Base-by-base conservation (phyloP, 345 rosid genomes). In the Microthlaspi erraticum region DNA sequence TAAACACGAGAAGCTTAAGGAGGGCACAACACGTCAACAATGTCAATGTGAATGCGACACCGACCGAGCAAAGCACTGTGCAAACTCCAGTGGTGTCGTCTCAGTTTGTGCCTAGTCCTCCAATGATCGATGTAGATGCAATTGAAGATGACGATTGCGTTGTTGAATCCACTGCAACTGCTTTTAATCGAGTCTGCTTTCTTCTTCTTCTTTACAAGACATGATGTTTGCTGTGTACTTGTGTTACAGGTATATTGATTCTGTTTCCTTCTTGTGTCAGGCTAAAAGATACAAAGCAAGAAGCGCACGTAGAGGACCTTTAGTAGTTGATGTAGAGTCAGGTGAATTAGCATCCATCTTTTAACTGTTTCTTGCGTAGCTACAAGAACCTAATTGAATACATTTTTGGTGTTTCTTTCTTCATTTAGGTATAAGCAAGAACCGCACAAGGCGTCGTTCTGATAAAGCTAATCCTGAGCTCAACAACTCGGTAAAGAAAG, bases 101-200 rank as follows among this genome's bases (percentile, higher is more conserved):
- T 45, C 80, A 34, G 55, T 13, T 66, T 29, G 62, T 70, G 11
- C 51, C 79, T 17, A 70, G 57, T 64, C 57, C 84, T 48, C 51
- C 88, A 7, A 31, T 19, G 34, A 56, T 70, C 2, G 61, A 55
- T 55, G 5, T 69, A 7, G 86, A 88, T 75, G 92, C 83, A 75
- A 85, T 85, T 52, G 96, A 93, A 70, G 97, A 94, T 49, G 96
- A 94, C 71, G 98, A 94, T 52, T 97, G 87, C 57, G 93, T 88
- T 72, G 54, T 90, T 61, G 85, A 86, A 76, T 82, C 87, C 34
- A 83, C 98, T 29, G 85, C 98, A 3, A 79, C 82, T 72, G 96
- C 86, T 18, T 92, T 95, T 74, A 87, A 92, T 8, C 85, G 80
- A 76, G 98, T 94, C 66, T 80, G 73, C 18, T 14, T 20, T 64